These are phyloP conservation scores for Caryopteris hybrid DNA, from an alignment of 305 asterid genomes.

Conservation along the genomic window DNA sequence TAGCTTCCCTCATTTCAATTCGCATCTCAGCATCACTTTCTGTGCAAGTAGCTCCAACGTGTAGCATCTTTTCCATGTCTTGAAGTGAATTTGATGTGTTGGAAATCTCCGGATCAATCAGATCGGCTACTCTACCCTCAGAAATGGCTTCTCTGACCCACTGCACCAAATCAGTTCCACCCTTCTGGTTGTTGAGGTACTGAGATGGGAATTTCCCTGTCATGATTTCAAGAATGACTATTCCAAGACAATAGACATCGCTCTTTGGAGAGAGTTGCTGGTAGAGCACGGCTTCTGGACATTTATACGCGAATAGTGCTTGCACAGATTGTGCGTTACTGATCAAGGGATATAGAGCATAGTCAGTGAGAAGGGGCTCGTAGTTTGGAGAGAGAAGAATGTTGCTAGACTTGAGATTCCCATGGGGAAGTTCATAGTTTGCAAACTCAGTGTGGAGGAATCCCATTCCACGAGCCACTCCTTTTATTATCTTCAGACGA, in stretches of 20 bases:
- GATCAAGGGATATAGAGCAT: slow-evolving; percentile 50
- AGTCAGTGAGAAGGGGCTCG: slow-evolving; percentile 80
- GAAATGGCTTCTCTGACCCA: slow-evolving; percentile 52
- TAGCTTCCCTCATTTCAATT: slow-evolving; percentile 66
- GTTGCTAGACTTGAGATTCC: slow-evolving; percentile 90
- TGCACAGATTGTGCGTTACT: slow-evolving; percentile 47
- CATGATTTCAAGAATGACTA: slow-evolving; percentile 65
- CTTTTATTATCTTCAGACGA: slow-evolving; percentile 64
- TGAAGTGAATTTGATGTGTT: slow-evolving; percentile 15
- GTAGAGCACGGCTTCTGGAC: slow-evolving; percentile 55
- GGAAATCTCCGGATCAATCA: slow-evolving; percentile 73
- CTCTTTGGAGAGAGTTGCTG: slow-evolving; percentile 58
- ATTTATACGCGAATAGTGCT: slow-evolving; percentile 49
- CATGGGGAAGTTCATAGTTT: slow-evolving; percentile 62
- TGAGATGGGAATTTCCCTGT: slow-evolving; percentile 81
- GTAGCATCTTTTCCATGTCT: slow-evolving; percentile 60
- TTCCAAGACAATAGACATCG: slow-evolving; percentile 77
- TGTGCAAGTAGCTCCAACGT: slow-evolving; percentile 61
- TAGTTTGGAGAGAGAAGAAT: slow-evolving; percentile 41
- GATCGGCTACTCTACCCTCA: slow-evolving; percentile 40
- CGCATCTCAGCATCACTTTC: slow-evolving; percentile 40
- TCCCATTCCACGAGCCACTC: slow-evolving; percentile 76
- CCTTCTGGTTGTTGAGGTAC: slow-evolving; percentile 62
- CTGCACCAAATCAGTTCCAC: slow-evolving; percentile 80
- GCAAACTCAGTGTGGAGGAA: slow-evolving; percentile 72